Conservation (phyloP, 2,329 filamentous ascomycete species). For the Phialocephala subalpina region DNA sequence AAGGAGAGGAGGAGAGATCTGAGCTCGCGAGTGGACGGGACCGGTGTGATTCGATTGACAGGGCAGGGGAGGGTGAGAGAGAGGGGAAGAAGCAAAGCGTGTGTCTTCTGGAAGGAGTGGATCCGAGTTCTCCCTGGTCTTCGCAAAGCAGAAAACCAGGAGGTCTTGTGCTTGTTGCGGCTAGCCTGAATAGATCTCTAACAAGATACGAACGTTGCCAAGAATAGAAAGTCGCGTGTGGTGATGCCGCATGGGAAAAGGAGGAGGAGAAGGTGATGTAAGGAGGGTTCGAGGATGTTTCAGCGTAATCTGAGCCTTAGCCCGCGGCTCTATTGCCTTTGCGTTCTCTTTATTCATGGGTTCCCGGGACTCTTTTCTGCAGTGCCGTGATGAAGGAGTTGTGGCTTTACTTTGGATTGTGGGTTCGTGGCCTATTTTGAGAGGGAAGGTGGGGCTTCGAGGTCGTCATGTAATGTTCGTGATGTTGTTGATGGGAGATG, state of each 20-base stretch:
- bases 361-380: background rate
- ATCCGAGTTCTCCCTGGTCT: background rate
- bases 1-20: background rate
- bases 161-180: background rate
- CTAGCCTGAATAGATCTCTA: conserved; percentile 8
- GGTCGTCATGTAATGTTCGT: too few species aligned
- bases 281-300: conserved; percentile 14
- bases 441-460: too few species aligned
- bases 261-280: conserved; percentile 17
- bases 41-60: background rate
- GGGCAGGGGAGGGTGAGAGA: background rate
- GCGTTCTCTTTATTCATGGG: background rate
- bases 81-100: background rate
- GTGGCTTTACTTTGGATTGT: background rate
- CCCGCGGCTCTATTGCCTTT: conserved; percentile 11
- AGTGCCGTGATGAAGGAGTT: background rate
- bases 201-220: conserved; percentile 1
- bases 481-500: background rate
- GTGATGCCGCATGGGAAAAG: conserved; percentile 10
- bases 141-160: background rate
- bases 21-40: background rate
- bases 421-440: background rate
- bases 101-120: conserved; percentile 9
- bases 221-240: background rate
- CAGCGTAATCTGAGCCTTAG: conserved; percentile 17